Base-by-base conservation (phyloP, 768 basidiomycete genomes). In the Calocybe indica region DNA sequence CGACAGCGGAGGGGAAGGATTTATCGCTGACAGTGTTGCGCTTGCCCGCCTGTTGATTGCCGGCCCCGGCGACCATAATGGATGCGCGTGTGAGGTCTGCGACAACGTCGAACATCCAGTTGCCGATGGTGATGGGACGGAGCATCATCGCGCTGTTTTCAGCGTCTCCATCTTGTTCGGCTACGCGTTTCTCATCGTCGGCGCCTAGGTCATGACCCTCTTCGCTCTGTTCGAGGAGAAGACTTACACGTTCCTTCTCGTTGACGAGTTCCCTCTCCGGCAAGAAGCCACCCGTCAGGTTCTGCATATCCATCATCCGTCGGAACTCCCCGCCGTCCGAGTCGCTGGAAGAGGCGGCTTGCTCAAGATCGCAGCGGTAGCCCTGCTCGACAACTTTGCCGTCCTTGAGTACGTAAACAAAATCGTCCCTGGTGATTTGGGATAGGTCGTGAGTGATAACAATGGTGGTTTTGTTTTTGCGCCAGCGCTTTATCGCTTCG, bases 391-490 rank as follows among this genome's bases (percentile, higher is more conserved):
- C 85, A 30, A 96, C 80, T 0, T 61, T 55, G 0, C 94, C 95
- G 13, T 81, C 74, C 54, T 83, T 80, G 71, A 98, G 82, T 2
- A 97, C 88, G 61, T 98, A 96, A 9, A 96, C 90, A 54, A 96
- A 97, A 63, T 97, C 94, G 10, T 71, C 63, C 0, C 67, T 45
- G 14, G 67, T 65, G 53, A 99, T 87, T 54, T 93, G 89, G 1
- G 85, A 83, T 12, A 98, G 80, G 56, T 98, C 96, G 64, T 98
- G 95, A 0, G 95, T 97, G 62, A 97, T 96, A 52, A 94, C 85
- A 60, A 94, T 83, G 5, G 91, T 96, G 5, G 91, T 97, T 56
- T 80, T 82, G 68, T 87, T 85, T 11, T 61, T 59, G 6, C 90
- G 74, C 86, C 87, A 91, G 3, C 65, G 65, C 57, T 73, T 73